A percentile compares a stretch with the other conserved stretches of the same genome.
Evolutionary conservation across 345 rosid genomes (phyloP).

Genomic region (Eucalyptus sp.): DNA sequence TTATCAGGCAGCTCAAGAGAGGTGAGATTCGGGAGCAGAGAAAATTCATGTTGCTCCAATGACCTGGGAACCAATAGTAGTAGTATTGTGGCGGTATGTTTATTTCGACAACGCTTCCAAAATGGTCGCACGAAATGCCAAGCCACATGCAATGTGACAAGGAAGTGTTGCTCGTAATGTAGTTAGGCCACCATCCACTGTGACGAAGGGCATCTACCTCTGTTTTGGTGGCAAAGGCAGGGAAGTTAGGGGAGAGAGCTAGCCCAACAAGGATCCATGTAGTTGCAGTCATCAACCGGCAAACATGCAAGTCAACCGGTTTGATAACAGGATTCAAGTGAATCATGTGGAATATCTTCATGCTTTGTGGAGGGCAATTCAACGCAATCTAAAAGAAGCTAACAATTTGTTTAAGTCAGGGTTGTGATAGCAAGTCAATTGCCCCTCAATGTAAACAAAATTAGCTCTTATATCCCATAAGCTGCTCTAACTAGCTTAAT

Average conservation of each 20-base stretch:
- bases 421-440: no score
- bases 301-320: not conserved
- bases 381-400: not conserved
- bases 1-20: not conserved
- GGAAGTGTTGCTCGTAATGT: not conserved
- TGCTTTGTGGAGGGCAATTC: not conserved
- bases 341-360: no score
- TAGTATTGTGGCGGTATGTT: not conserved
- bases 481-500: not conserved
- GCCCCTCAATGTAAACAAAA: not conserved
- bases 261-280: not conserved
- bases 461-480: not conserved
- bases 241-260: not conserved
- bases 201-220: not conserved
- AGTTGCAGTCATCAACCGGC: not conserved
- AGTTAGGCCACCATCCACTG: not conserved
- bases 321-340: not conserved
- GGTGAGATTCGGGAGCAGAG: slow-evolving; percentile 1
- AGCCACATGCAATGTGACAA: not conserved
- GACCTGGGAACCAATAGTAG: not conserved
- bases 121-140: not conserved
- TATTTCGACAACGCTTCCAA: not conserved
- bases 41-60: not conserved
- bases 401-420: no score
- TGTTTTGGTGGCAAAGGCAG: not conserved